Conservation (phyloP, 129 eudicot genomes). For the Artemisia tridentata region DNA sequence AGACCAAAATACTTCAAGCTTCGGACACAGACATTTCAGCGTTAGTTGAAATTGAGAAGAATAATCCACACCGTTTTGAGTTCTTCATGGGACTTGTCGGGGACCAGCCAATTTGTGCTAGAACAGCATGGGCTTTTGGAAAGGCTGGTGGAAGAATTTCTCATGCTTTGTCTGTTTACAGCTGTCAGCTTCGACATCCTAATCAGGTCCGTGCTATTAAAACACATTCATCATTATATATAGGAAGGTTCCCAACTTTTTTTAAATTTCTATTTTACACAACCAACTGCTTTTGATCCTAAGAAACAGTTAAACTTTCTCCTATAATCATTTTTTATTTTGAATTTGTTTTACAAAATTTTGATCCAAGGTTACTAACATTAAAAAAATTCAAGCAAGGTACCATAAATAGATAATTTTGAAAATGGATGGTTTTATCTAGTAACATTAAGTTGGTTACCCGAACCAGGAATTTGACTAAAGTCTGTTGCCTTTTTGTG, state of each 20-base stretch:
- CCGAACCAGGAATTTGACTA: neutral
- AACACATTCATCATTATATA: neutral
- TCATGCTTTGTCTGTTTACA: conserved; percentile 94
- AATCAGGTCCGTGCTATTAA: conserved; percentile 43
- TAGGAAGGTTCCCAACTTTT: too few relatives aligned
- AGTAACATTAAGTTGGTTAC: neutral
- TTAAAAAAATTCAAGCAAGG: too few relatives aligned
- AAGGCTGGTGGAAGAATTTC: conserved; percentile 95
- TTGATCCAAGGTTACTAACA: too few relatives aligned
- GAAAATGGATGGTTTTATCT: too few relatives aligned
- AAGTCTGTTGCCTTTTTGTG: neutral
- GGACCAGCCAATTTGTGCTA: conserved; percentile 96
- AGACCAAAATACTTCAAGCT: conserved; percentile 95
- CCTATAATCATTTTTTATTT: too few relatives aligned
- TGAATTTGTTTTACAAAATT: too few relatives aligned
- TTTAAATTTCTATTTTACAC: too few relatives aligned
- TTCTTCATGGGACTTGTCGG: conserved; percentile 99
- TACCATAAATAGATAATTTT: too few relatives aligned
- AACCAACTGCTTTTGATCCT: too few relatives aligned
- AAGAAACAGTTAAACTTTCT: too few relatives aligned
- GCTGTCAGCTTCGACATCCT: conserved; percentile 93
- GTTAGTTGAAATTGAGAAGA: conserved; percentile 92
- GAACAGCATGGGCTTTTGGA: conserved; percentile 99
- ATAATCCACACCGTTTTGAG: conserved; percentile 93
- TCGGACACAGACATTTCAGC: conserved; percentile 97